Evolutionary conservation across 2,329 filamentous ascomycete species (phyloP), one percentile per base, ranked within the genome.

Genomic region (Paecilomyces fulvus): DNA sequence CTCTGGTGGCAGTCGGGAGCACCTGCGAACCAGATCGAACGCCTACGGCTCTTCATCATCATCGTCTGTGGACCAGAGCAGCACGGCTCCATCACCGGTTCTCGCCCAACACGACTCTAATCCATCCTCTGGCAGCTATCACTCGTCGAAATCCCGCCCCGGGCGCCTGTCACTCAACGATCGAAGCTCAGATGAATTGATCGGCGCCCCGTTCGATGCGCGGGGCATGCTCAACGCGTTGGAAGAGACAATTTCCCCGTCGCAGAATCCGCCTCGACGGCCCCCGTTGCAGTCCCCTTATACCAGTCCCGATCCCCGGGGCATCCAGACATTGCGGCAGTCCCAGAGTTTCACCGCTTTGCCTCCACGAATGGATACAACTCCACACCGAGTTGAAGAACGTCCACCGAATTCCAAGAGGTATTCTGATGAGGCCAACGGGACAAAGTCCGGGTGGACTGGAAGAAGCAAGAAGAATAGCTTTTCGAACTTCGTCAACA

Each of bases 401-500:
- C 75, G 82, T 63, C 76, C 82, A 57, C 74, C 77, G 49, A 80
- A 78, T 60, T 79, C 84, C 46, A 90, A 94, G 75, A 80, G 90
- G 63, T 88, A 86, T 70, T 94, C 90, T 14, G 90, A 94, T 73
- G 90, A 96, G 73, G 79, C 76, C 59, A 84, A 82, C 65, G 83
- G 87, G 55, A 74, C 80, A 49, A 87, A 84, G 67, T 77, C 79
- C 14, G 76, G 79, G 2, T 74, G 75, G 58, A 77, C 86, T 59
- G 73, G 86, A 59, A 83, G 89, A 67, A 72, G 68, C 59, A 95
- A 95, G 77, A 95, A 95, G 78, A 89, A 88, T 53, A 90, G 89
- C 57, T 90, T 96, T 69, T 91, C 89, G 14, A 89, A 86, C 63
- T 91, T 95, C 67, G 86, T 96, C 79, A 92, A 86, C 71, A 92